Base-by-base conservation (phyloP, 352 stramenopile genomes). In the Globisporangium nunn region DNA sequence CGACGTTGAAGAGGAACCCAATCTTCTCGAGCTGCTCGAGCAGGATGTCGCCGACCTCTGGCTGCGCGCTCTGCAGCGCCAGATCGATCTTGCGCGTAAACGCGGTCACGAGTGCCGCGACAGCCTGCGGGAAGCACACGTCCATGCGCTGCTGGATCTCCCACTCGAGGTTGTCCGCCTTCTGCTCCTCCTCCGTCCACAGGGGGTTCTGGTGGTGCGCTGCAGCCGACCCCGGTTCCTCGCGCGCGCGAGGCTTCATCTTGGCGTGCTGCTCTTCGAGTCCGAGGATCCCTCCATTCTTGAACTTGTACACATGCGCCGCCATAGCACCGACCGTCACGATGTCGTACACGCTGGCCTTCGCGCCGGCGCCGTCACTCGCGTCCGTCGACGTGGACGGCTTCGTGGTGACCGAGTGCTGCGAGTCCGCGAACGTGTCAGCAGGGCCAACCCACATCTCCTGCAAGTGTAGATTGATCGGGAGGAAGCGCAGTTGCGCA, bases 291-390 rank as follows among this genome's bases (percentile, higher is more conserved):
- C 85, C 85, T 14, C 85, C 85, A 58, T 85, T 89, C 67, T 93
- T 93, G 57, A 95, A 95, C 58, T 95, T 93, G 68, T 93, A 92
- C 46, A 93, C 67, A 59, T 93, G 83, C 2, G 85, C 82, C 14
- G 85, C 85, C 81, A 95, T 92, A 17, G 85, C 85, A 4, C 85
- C 85, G 8, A 95, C 85, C 0, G 85, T 95, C 52, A 93, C 83
- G 48, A 89, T 92, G 44, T 92, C 83, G 56, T 95, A 95, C 35
- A 91, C 81, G 3, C 50, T 29, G 31, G 50, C 50, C 14, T 18
- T 55, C 7, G 48, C 29, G 6, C 30, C 40, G 31, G 29, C 48
- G 2, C 62, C 58, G 31, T 68, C 75, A 5, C 54, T 62, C 18
- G 44, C n/a, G 44, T 68, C 75, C 3, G 50, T 64, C 41, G 72